Evolutionary conservation across 805 yeast genomes (phyloP), one percentile per base, ranked within the genome.

Genomic region (Starmerella floricola): DNA sequence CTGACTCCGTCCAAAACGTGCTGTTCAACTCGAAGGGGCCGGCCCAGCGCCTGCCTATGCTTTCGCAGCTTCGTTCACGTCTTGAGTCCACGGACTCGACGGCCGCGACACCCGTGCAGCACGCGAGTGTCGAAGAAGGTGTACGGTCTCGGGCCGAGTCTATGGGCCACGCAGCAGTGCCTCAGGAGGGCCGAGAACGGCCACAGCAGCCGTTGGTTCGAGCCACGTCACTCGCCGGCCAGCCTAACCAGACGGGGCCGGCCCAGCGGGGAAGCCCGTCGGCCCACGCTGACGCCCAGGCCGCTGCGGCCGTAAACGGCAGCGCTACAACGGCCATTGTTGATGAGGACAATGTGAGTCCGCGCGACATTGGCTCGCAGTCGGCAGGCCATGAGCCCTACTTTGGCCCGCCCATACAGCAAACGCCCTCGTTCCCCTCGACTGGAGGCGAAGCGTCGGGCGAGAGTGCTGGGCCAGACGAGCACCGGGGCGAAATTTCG

Each of bases 1-100:
- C 49, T 12, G 44, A 44, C n/a, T 17, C 26, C 5, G 23, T 48
- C 10, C 39, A 38, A 18, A 32, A 42, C n/a, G 38, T 34, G n/a
- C 36, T 49, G 8, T 40, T 49, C 28, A 33, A 31, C 4, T 38
- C 36, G 12, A 38, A 28, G 15, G 44, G 47, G 13, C 41, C 40
- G 8, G 31, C 47, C 2, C 32, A 38, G 33, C 15, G 31, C 4
- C 33, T 48, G 24, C 50, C 52, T 6, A 17, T 34, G 21, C 30
- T 46, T 15, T 20, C 46, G 8, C 44, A 37, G 24, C 28, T 27
- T 20, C 24, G 32, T n/a, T 30, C 36, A n/a, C 23, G 27, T 17
- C 2, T 29, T 3, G 10, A 12, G 19, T 20, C 35, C 6, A n/a
- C 17, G 24, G 30, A 13, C 30, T 15, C 30, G 15, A 27, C 30